A percentile compares a stretch with the other conserved stretches of the same genome.
Conservation (phyloP, 306 rosid species). For the Calophaca sinica region DNA sequence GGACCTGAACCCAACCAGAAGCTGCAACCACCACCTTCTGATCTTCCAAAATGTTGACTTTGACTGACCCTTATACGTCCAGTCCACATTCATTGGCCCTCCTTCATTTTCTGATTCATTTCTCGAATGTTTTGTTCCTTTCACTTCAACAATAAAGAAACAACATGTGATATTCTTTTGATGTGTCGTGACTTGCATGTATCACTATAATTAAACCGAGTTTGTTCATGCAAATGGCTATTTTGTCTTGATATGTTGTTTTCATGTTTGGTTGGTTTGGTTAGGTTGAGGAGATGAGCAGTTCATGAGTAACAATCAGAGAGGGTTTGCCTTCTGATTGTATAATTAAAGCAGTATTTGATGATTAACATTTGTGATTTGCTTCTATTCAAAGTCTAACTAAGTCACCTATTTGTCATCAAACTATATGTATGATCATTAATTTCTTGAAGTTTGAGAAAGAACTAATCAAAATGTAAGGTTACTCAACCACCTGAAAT, state of each 20-base stretch:
- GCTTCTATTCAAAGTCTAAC: constrained; percentile 52
- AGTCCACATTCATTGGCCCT: constrained; percentile 22
- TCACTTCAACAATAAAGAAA: background rate
- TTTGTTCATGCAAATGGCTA: constrained; percentile 4
- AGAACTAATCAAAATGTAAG: background rate
- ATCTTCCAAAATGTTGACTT: constrained; percentile 82
- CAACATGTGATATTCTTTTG: constrained; percentile 40
- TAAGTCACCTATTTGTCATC: constrained; percentile 4
- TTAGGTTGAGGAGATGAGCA: constrained; percentile 31
- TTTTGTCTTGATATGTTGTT: constrained; percentile 38
- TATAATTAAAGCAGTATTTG: constrained; percentile 27
- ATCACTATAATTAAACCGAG: no score
- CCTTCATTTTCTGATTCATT: background rate
- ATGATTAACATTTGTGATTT: constrained; percentile 33
- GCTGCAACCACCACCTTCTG: constrained; percentile 82
- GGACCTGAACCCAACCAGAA: constrained; percentile 72
- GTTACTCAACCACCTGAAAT: constrained; percentile 3
- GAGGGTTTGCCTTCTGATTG: constrained; percentile 25
- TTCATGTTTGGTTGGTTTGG: constrained; percentile 50
- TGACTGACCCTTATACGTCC: constrained; percentile 34
- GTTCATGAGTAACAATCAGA: constrained; percentile 47
- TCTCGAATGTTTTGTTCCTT: constrained; percentile 4
- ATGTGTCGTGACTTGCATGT: background rate
- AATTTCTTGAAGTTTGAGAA: constrained; percentile 36
- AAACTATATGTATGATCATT: background rate